Conservation (phyloP, 2,329 filamentous ascomycete species). For the Xylariaceae sp. region DNA sequence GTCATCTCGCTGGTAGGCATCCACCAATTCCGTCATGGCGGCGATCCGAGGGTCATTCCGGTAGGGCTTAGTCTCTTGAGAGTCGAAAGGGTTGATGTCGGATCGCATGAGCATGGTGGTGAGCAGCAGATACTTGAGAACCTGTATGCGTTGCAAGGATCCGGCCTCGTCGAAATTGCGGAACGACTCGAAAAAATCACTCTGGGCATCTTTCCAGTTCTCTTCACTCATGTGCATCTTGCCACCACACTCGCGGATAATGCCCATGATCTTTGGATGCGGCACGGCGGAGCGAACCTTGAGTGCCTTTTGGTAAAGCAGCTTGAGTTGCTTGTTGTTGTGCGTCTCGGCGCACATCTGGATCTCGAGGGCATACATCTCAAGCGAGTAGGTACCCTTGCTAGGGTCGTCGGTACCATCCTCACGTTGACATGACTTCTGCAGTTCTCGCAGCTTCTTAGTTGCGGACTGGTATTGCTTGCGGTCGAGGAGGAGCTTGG, state of each 20-base stretch:
- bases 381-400: slow-evolving; percentile 93
- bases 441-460: slow-evolving; percentile 82
- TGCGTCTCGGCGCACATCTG: slow-evolving; percentile 97
- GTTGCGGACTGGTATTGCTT: slow-evolving; percentile 79
- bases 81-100: slow-evolving; percentile 97
- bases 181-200: slow-evolving; percentile 98
- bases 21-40: slow-evolving; percentile 95
- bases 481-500: slow-evolving; percentile 83
- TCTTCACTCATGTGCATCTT: slow-evolving; percentile 99
- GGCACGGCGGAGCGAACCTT: slow-evolving; percentile 94
- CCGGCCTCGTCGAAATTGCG: slow-evolving; percentile 98
- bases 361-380: slow-evolving; percentile 95
- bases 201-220: slow-evolving; percentile 97
- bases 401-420: slow-evolving; percentile 88
- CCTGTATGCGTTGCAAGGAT: slow-evolving; percentile 91
- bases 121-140: slow-evolving; percentile 92
- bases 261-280: slow-evolving; percentile 98
- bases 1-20: slow-evolving; percentile 93
- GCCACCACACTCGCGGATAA: slow-evolving; percentile 96
- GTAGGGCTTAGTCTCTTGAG: slow-evolving; percentile 97
- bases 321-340: slow-evolving; percentile 96
- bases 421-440: slow-evolving; percentile 80
- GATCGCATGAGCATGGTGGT: slow-evolving; percentile 99
- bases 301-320: slow-evolving; percentile 84
- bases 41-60: slow-evolving; percentile 91